Evolutionary conservation across 2,329 filamentous ascomycete genomes (phyloP).

Genomic region (Aureobasidium leucospermi): DNA sequence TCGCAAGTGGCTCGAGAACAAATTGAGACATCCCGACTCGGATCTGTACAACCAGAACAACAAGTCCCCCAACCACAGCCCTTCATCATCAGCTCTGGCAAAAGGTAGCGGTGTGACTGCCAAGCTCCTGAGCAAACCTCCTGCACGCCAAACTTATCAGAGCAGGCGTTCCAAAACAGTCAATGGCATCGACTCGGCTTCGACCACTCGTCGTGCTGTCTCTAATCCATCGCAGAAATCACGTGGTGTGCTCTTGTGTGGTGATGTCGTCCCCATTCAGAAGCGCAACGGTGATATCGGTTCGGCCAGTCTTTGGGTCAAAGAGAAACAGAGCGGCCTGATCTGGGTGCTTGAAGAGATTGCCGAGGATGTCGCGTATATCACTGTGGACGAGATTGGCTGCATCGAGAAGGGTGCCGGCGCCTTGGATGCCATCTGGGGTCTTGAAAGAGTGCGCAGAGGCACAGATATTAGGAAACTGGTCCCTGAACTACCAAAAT

Average conservation of each 20-base stretch:
- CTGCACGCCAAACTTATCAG: slow-evolving; percentile 47
- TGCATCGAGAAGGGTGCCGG: slow-evolving; percentile 63
- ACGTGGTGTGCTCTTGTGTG: slow-evolving; percentile 83
- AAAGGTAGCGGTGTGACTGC: slow-evolving; percentile 83
- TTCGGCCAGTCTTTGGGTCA: slow-evolving; percentile 95
- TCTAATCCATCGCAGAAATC: slow-evolving; percentile 70
- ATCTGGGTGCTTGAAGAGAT: slow-evolving; percentile 99
- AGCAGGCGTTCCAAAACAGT: slow-evolving; percentile 58
- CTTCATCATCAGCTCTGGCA: slow-evolving; percentile 32
- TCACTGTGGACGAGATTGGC: slow-evolving; percentile 72
- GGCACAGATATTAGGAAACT: slow-evolving; percentile 72
- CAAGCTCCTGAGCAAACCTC: slow-evolving; percentile 75
- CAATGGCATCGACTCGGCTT: slow-evolving; percentile 47
- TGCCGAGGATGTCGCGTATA: slow-evolving; percentile 77
- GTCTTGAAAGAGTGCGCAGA: slow-evolving; percentile 55
- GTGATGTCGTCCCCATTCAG: slow-evolving; percentile 95
- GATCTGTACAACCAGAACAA: slow-evolving; percentile 6
- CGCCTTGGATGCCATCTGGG: slow-evolving; percentile 83
- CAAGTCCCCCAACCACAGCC: slow-evolving; percentile 28
- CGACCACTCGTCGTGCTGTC: slow-evolving; percentile 39
- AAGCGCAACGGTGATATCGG: slow-evolving; percentile 90
- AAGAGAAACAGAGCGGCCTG: slow-evolving; percentile 86
- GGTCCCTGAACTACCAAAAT: slow-evolving; percentile 73
- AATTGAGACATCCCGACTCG: slow-evolving; percentile 59
- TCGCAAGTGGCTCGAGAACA: slow-evolving; percentile 81